phyloP scores from a whole-genome alignment of 2,329 filamentous ascomycete genomes.

The Botrytis fragariae region DNA sequence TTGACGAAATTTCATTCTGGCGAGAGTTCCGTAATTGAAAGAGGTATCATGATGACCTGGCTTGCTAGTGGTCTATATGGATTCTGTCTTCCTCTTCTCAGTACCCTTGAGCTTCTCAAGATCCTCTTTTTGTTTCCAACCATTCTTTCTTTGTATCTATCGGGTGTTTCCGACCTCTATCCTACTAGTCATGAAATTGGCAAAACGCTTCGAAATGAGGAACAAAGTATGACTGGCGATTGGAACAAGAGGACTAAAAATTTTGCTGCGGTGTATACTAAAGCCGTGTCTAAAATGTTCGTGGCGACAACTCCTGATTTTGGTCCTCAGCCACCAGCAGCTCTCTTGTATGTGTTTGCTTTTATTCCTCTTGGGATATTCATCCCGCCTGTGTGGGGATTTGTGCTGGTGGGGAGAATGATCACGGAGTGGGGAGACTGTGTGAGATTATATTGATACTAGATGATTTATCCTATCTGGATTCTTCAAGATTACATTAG shows the following conservation, averaged over 20 bases:
- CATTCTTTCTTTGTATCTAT: neutral
- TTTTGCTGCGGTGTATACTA: neutral
- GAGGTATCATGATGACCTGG: constrained; percentile 6
- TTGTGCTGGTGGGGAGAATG: constrained; percentile 7
- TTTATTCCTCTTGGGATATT: neutral
- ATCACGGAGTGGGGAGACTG: neutral
- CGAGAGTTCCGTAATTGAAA: neutral
- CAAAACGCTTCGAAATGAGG: too few species aligned
- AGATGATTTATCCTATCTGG: neutral
- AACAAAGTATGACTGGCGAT: neutral
- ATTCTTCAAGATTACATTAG: neutral
- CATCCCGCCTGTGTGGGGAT: neutral
- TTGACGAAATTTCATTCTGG: neutral
- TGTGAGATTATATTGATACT: neutral
- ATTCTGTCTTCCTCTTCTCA: neutral
- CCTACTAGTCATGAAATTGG: accelerated
- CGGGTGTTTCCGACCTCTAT: neutral
- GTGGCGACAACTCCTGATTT: neutral
- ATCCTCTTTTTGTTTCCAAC: neutral
- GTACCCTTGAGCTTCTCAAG: neutral
- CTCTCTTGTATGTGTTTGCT: neutral
- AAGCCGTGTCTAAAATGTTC: too few species aligned
- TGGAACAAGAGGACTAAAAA: neutral
- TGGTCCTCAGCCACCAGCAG: too few species aligned
- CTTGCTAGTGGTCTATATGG: neutral